Percentiles rank a stretch among this genome's conserved stretches.
Evolutionary conservation across 768 basidiomycete species (phyloP).

Genomic region (Amanita subjunquillea): DNA sequence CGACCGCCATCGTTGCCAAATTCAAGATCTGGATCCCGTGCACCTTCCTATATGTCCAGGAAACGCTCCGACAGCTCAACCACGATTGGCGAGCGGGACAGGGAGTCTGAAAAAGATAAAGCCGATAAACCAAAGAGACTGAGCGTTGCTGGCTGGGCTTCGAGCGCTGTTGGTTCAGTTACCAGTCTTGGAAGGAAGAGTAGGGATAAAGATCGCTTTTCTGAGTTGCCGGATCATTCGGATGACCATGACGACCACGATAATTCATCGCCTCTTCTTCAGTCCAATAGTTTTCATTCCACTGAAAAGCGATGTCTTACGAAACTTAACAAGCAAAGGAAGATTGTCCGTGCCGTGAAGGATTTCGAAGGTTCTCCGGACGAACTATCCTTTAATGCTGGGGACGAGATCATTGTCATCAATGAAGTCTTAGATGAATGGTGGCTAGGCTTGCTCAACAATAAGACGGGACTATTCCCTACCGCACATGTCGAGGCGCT

Average conservation of each 20-base stretch:
- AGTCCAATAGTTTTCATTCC: no score
- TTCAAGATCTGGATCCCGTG: slow-evolving; percentile 32
- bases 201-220: slow-evolving; percentile 37
- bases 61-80: slow-evolving; percentile 52
- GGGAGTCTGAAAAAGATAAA: slow-evolving; percentile 22
- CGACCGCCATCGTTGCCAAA: slow-evolving; percentile 30
- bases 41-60: slow-evolving; percentile 49
- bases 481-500: slow-evolving; percentile 58
- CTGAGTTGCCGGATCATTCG: slow-evolving; percentile 40
- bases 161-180: slow-evolving; percentile 52
- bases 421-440: slow-evolving; percentile 82
- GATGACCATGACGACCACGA: slow-evolving; percentile 19
- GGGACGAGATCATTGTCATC: slow-evolving; percentile 66
- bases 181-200: slow-evolving; percentile 36
- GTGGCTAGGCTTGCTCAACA: slow-evolving; percentile 79
- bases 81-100: slow-evolving; percentile 25
- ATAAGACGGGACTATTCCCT: slow-evolving; percentile 75
- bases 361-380: slow-evolving; percentile 70
- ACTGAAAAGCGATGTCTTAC: slow-evolving; percentile 26
- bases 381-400: slow-evolving; percentile 66
- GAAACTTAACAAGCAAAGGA: slow-evolving; percentile 41
- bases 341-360: slow-evolving; percentile 58
- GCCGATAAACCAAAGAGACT: slow-evolving; percentile 25
- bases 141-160: slow-evolving; percentile 57
- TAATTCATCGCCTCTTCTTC: slow-evolving; percentile 8